Base-by-base conservation (phyloP, 371 early-diverging fungal species). In the Apophysomyces ossiformis region DNA sequence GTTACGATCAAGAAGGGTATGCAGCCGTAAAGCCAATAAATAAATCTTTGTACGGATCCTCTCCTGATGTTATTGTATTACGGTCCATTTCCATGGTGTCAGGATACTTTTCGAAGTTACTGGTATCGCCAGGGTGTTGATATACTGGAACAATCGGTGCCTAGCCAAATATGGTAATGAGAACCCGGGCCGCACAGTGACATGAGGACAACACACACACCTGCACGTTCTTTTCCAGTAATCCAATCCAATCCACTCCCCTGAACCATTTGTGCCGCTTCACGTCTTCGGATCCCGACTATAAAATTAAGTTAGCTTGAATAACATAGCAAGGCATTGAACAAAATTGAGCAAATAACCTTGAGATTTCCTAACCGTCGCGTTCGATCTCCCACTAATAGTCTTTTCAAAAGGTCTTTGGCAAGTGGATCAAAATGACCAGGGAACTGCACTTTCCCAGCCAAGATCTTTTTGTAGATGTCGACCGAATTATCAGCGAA, bases 381-480 rank as follows among this genome's bases (percentile, higher is more conserved):
- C 50, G 93, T 90, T 18, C 95, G 87, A 74, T 98, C 97, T 9
- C 93, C 84, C n/a, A 92, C 92, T 44, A 99, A 79, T 43, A 99
- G 83, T 41, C 93, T 88, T 74, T 93, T 93, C 73, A 99, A 89
- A 58, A 99, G 85, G 74, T 99, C 98, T 72, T 93, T 94, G 26
- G 97, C 95, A 37, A 87, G 74, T 2, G 92, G 84, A 74, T 96
- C 95, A 78, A 98, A 92, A 80, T 93, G 94, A 11, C 90, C 79
- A 13, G 99, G 99, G 77, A 95, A 99, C 71, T 86, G 85, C 36
- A 96, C 85, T 68, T 91, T 92, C 64, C 95, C 93, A 8, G 89
- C 90, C 39, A 96, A 78, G 69, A 99, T 99, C 77, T 94, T 95
- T 84, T 96, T 97, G 79, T 99, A 99, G 56, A 97, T 89, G 16